Conservation (phyloP, 2,329 filamentous ascomycete genomes). For the Exophiala sp. region DNA sequence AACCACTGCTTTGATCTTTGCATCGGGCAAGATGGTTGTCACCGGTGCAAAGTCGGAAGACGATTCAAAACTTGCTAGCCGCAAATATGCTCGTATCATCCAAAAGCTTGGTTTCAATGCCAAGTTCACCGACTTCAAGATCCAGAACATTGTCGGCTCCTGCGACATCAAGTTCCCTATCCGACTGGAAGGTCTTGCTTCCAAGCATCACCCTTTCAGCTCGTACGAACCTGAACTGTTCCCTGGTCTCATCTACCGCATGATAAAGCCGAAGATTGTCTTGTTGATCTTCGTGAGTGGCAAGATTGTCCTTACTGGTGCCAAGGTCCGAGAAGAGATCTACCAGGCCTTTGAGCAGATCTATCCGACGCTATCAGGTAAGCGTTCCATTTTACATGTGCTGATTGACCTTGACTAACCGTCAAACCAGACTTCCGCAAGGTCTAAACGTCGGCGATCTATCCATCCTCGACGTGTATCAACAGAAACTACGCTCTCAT, state of each 20-base stretch:
- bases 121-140: conserved; percentile 99
- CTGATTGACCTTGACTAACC: conserved; percentile 28
- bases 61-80: conserved; percentile 91
- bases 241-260: conserved; percentile 98
- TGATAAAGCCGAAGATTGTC: conserved; percentile 99
- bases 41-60: conserved; percentile 98
- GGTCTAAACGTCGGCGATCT: conserved; percentile 42
- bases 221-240: conserved; percentile 98
- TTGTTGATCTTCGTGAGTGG: conserved; percentile 96
- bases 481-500: conserved; percentile 12
- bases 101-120: conserved; percentile 99
- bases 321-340: conserved; percentile 97
- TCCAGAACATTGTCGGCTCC: conserved; percentile 98
- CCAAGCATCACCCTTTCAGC: conserved; percentile 98
- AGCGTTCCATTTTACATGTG: conserved; percentile 30
- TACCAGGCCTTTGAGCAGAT: conserved; percentile 97
- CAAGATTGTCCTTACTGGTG: conserved; percentile 96
- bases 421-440: conserved; percentile 58
- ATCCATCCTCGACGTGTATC: conserved; percentile 20
- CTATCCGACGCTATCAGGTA: conserved; percentile 89
- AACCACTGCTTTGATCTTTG: conserved; percentile 96
- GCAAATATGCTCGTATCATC: conserved; percentile 98
- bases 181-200: conserved; percentile 89
- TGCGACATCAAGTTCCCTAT: conserved; percentile 99
- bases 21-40: conserved; percentile 98